Percentiles rank a stretch among this genome's conserved stretches.
Conservation (phyloP, 1,284 basidiomycete species). For the Athelia psychrophila region DNA sequence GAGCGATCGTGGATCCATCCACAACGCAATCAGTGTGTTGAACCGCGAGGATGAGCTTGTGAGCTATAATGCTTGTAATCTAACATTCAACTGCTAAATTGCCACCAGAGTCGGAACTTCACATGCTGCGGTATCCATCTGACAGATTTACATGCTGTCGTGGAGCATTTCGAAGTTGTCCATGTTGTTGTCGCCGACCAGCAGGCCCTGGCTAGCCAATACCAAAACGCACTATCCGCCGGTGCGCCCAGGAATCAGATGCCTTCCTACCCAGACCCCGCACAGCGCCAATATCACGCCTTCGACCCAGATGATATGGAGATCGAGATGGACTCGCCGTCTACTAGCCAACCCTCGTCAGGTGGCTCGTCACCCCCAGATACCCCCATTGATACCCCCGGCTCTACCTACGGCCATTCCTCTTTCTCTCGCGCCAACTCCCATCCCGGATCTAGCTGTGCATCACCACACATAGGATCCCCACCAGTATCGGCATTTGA, state of each 20-base stretch:
- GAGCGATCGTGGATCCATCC: slow-evolving; percentile 57
- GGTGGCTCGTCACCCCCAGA: slow-evolving; percentile 45
- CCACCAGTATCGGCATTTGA: slow-evolving; percentile 3
- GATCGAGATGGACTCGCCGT: slow-evolving; percentile 57
- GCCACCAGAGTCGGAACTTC: slow-evolving; percentile 70
- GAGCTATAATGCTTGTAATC: slow-evolving; percentile 22
- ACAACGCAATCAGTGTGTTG: slow-evolving; percentile 65
- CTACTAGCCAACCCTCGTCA: slow-evolving; percentile 42
- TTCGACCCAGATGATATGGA: slow-evolving; percentile 84
- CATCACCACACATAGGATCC: slow-evolving; percentile 16
- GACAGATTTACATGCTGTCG: slow-evolving; percentile 78
- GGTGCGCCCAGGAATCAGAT: not conserved
- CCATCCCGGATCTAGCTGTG: slow-evolving; percentile 13
- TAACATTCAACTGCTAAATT: slow-evolving; percentile 7
- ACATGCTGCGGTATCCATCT: slow-evolving; percentile 80
- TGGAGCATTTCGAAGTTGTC: slow-evolving; percentile 85
- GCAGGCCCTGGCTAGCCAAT: slow-evolving; percentile 16
- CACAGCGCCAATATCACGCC: slow-evolving; percentile 20
- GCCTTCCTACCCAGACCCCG: slow-evolving; percentile 13
- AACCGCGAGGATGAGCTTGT: slow-evolving; percentile 71
- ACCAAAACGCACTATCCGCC: not conserved
- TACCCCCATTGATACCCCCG: slow-evolving; percentile 47
- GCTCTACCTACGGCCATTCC: slow-evolving; percentile 23
- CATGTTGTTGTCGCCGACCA: slow-evolving; percentile 74
- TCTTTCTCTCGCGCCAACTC: not conserved